Percentiles rank a stretch among this genome's conserved stretches.
Conservation (phyloP, 2,329 filamentous ascomycete genomes). For the Fusarium proliferatum region DNA sequence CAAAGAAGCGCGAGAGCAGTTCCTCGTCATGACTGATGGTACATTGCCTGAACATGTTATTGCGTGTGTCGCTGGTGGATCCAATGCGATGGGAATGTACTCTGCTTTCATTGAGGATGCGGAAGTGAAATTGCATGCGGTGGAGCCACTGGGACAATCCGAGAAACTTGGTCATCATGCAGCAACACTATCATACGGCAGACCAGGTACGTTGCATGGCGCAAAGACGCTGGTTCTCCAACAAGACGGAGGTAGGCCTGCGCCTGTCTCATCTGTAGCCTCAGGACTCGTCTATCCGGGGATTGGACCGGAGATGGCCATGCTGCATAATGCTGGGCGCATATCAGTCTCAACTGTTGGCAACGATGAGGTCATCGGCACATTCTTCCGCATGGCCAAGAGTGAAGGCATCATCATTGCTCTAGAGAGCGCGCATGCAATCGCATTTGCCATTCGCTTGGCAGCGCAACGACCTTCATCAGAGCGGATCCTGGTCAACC, state of each 20-base stretch:
- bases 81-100: constrained; percentile 7
- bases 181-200: constrained; percentile 4
- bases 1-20: background rate
- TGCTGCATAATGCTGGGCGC: constrained; percentile 1
- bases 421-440: constrained; percentile 5
- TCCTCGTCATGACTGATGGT: background rate
- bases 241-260: background rate
- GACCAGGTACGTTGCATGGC: background rate
- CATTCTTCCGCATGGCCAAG: constrained; percentile 1
- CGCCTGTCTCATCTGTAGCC: background rate
- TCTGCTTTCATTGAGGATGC: constrained; percentile 3
- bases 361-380: background rate
- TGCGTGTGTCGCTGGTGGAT: constrained; percentile 14
- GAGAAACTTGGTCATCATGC: background rate
- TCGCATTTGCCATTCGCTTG: background rate
- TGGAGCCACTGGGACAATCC: constrained; percentile 2
- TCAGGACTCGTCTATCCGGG: constrained; percentile 5
- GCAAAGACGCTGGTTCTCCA: constrained; percentile 13
- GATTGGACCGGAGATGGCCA: background rate
- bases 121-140: background rate
- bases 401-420: constrained; percentile 7
- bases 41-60: background rate
- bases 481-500: background rate
- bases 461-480: background rate
- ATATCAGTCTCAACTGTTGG: background rate